A percentile compares a stretch with the other conserved stretches of the same genome.
These are phyloP conservation scores for Cytospora chrysosperma DNA, from an alignment of 2,329 filamentous ascomycete genomes.

Conservation along the genomic window DNA sequence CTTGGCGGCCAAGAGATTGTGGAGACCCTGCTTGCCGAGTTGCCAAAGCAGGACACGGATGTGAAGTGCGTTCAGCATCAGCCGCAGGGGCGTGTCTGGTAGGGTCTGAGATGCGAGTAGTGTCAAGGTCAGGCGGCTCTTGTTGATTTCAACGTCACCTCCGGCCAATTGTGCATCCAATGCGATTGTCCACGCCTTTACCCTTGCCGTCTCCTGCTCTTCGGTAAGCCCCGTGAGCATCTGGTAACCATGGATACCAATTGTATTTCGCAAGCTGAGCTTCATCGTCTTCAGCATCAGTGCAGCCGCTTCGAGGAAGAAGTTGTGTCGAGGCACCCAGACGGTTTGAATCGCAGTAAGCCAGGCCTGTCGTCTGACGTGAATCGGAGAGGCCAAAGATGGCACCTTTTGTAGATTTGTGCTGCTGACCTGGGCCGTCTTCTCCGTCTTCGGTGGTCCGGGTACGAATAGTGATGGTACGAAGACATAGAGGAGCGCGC, in stretches of 20 bases:
- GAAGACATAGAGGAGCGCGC: constrained; percentile 54
- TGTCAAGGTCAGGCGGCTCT: constrained; percentile 79
- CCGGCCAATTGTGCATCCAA: constrained; percentile 90
- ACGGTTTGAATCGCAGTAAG: constrained; percentile 89
- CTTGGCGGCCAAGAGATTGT: constrained; percentile 69
- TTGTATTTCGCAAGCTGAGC: constrained; percentile 72
- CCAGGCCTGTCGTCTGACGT: constrained; percentile 87
- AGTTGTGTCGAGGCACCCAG: constrained; percentile 84
- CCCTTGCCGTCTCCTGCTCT: constrained; percentile 80
- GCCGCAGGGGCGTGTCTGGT: constrained; percentile 74
- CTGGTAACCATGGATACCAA: constrained; percentile 76
- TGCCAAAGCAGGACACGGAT: constrained; percentile 88
- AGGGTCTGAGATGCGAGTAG: constrained; percentile 85
- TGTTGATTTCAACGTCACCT: constrained; percentile 86
- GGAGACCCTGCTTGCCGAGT: constrained; percentile 62
- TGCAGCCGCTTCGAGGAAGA: constrained; percentile 80
- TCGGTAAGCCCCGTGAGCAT: constrained; percentile 75
- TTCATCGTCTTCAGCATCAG: constrained; percentile 78
- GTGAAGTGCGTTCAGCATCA: constrained; percentile 92
- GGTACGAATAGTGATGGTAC: constrained; percentile 54
- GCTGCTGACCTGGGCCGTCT: constrained; percentile 36
- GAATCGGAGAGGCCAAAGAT: constrained; percentile 76
- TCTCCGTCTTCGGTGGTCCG: constrained; percentile 53
- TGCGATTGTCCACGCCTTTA: constrained; percentile 92
- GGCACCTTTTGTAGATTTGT: constrained; percentile 54